Evolutionary conservation across 2,329 filamentous ascomycete species (phyloP).

Genomic region (Hymenoscyphus fraxineus): DNA sequence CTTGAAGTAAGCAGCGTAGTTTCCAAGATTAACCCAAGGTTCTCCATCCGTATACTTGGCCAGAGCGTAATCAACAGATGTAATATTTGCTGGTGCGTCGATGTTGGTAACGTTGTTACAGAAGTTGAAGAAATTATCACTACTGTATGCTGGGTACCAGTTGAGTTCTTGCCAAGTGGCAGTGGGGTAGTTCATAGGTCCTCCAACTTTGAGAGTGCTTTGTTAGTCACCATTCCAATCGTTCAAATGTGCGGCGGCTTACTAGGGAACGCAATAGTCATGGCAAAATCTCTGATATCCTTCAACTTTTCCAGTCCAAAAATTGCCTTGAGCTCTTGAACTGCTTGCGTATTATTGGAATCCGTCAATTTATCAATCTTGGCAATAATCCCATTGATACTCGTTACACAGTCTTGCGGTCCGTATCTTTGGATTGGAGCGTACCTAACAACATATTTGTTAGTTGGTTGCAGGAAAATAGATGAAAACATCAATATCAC

Average conservation of each 20-base stretch:
- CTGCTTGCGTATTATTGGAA: constrained; percentile 40
- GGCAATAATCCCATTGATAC: constrained; percentile 46
- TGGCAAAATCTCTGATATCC: constrained; percentile 45
- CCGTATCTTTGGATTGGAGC: constrained; percentile 46
- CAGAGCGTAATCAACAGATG: constrained; percentile 43
- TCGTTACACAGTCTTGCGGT: constrained; percentile 46
- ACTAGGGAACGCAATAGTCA: constrained; percentile 44
- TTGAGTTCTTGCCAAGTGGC: constrained; percentile 53
- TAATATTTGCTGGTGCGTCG: constrained; percentile 41
- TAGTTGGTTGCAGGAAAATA: not conserved
- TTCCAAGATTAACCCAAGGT: constrained; percentile 48
- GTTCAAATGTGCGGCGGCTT: not conserved
- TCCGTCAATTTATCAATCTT: constrained; percentile 46
- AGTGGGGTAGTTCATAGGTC: constrained; percentile 46
- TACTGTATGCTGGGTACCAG: constrained; percentile 42
- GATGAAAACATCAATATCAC: constrained; percentile 28
- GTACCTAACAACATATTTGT: constrained; percentile 29
- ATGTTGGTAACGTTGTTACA: constrained; percentile 49
- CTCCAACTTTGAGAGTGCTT: constrained; percentile 34
- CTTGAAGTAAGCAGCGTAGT: constrained; percentile 50
- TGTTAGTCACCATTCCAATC: not conserved
- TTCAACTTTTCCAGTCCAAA: constrained; percentile 45
- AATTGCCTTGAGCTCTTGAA: constrained; percentile 44
- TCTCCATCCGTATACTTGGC: constrained; percentile 47
- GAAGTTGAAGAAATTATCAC: constrained; percentile 49